Evolutionary conservation across 495 filamentous ascomycete genomes (phyloP).

Genomic region (Penicillium maclennaniae): DNA sequence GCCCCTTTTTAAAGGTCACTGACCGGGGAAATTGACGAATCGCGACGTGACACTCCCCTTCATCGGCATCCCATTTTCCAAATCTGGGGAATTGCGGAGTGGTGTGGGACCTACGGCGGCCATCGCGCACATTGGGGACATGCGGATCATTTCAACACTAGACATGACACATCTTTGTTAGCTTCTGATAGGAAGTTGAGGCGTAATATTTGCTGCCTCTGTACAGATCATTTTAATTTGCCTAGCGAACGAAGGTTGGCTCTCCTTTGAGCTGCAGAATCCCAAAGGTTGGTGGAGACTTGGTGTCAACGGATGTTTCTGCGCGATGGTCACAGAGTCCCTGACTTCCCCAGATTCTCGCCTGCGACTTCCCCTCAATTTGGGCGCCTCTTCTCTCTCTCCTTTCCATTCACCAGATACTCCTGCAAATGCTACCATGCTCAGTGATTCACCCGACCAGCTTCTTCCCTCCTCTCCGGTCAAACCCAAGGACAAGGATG

Average conservation of each 20-base stretch:
- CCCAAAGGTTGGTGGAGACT: too few species aligned
- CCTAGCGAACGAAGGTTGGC: too few species aligned
- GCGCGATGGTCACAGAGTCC: neutral
- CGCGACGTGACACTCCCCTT: neutral
- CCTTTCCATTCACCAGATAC: neutral
- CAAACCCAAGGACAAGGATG: slow-evolving; percentile 23
- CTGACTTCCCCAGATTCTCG: slow-evolving; percentile 1
- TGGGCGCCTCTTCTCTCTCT: neutral
- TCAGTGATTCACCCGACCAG: slow-evolving; percentile 13
- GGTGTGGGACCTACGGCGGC: slow-evolving; percentile 1
- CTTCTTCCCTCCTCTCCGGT: slow-evolving; percentile 10
- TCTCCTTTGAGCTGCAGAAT: too few species aligned
- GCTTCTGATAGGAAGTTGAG: too few species aligned
- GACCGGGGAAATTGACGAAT: neutral
- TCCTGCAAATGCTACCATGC: slow-evolving; percentile 11
- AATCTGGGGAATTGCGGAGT: slow-evolving; percentile 5
- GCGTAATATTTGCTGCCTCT: too few species aligned
- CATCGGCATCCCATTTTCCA: neutral
- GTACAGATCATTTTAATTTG: too few species aligned
- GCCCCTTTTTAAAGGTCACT: neutral
- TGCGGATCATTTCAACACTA: neutral
- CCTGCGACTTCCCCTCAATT: neutral
- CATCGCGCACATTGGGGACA: neutral
- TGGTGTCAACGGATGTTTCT: neutral
- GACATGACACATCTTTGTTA: too few species aligned